Conservation (phyloP, 176 grass and related monocot species). For the Oryza brachyantha region DNA sequence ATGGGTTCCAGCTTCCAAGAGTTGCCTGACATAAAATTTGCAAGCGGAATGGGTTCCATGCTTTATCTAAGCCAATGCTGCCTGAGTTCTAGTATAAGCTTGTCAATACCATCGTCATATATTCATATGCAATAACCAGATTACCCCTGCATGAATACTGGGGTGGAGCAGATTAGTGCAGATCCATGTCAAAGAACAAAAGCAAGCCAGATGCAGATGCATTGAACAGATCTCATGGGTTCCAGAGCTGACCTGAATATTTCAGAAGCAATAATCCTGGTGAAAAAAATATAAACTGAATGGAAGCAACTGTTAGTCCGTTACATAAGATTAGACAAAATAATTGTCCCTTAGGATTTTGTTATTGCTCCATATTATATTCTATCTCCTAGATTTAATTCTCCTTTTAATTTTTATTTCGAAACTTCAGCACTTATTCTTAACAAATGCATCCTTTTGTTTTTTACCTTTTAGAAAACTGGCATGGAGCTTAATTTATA, state of each 20-base stretch:
- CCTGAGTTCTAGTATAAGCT: neutral
- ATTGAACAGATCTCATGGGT: neutral
- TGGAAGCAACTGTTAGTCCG: neutral
- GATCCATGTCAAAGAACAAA: neutral
- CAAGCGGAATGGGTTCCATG: neutral
- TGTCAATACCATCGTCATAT: neutral
- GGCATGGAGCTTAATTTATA: neutral
- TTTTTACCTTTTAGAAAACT: neutral
- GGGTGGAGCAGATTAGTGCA: neutral
- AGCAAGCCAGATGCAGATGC: neutral
- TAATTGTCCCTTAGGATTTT: neutral
- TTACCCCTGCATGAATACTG: constrained; percentile 23
- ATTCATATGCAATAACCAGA: neutral
- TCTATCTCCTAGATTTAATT: no score
- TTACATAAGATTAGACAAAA: neutral
- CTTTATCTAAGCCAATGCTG: neutral
- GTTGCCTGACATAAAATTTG: constrained; percentile 18
- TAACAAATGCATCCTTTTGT: neutral
- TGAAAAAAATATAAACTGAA: constrained; percentile 4
- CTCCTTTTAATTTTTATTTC: neutral
- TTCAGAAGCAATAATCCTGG: neutral
- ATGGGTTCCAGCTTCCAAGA: neutral
- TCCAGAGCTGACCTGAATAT: neutral
- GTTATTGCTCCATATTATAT: no score
- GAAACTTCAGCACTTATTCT: neutral